Conservation (phyloP, 768 basidiomycete genomes). For the Wakefieldia striispora region DNA sequence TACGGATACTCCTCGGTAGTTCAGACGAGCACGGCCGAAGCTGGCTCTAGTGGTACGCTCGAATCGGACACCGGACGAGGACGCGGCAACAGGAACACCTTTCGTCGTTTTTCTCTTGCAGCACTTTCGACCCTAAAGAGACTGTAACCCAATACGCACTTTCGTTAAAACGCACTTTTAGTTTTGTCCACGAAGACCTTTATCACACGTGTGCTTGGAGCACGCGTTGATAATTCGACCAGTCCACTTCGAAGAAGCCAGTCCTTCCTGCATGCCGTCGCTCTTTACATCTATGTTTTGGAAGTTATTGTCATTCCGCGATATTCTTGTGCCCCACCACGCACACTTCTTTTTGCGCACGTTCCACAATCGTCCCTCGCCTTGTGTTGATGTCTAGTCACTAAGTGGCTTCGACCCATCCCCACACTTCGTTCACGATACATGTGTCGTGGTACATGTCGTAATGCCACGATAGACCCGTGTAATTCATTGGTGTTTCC, state of each 20-base stretch:
- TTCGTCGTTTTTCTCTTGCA: constrained; percentile 31
- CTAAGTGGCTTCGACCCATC: neutral
- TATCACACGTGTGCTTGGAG: constrained; percentile 5
- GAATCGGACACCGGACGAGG: constrained; percentile 15
- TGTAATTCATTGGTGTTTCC: neutral
- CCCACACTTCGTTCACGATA: neutral
- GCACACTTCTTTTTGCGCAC: neutral
- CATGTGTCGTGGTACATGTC: neutral
- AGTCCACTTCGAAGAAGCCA: neutral
- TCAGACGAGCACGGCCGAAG: constrained; percentile 12
- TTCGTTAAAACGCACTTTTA: neutral
- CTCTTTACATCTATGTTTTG: constrained; percentile 7
- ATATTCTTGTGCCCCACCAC: neutral
- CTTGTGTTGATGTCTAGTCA: constrained; percentile 15
- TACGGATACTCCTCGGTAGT: constrained; percentile 25
- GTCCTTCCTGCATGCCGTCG: constrained; percentile 1
- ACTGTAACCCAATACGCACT: constrained; percentile 5
- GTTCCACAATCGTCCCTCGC: constrained; percentile 4
- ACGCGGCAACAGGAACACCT: constrained; percentile 17
- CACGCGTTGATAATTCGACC: neutral
- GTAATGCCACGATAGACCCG: neutral
- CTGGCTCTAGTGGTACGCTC: constrained; percentile 1
- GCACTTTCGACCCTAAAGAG: constrained; percentile 31
- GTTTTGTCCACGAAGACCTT: constrained; percentile 2
- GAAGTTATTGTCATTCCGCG: neutral